Base-by-base conservation (phyloP, 2,329 filamentous ascomycete species). In the Penicillium sp. region DNA sequence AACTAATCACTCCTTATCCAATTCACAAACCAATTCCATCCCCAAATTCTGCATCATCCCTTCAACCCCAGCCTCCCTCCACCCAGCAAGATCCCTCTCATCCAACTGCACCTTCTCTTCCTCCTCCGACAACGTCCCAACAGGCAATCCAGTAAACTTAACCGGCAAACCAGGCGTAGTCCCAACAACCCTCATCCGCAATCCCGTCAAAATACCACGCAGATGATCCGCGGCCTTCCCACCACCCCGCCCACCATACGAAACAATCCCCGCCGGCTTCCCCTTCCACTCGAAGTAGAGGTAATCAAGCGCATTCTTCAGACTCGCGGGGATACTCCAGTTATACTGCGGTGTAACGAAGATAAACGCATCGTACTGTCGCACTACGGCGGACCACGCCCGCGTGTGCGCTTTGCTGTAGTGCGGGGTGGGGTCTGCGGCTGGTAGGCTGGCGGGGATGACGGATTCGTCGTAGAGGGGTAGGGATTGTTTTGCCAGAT, bases 281-380 rank as follows among this genome's bases (percentile, higher is more conserved):
- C 79, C 81, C 25, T 71, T 77, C 81, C 83, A 86, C 66, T 86
- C 84, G 63, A 86, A 73, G 63, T 77, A 80, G 0, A 88, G 76
- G 65, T 84, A 87, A 67, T 87, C 85, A 55, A 88, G 78, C 6
- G 85, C 84, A 66, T 86, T 88, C 75, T 87, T 87, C 49, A 83
- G 71, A 7, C 74, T 78, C 0, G 80, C 83, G 0, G 84, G 75
- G 6, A 85, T 71, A 25, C 82, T 79, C 67, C 74, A 81, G 73
- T 87, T 86, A 67, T 86, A 87, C 41, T 77, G 76, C 2, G 77
- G 76, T 2, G 72, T 72, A 6, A 79, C 65, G 54, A 80, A 78
- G 52, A 80, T 73, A 48, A 77, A 80, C 0, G 65, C 77, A 13
- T 70, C 66, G 57, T 73, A 70, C 9, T 64, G 59, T 0, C 60